Evolutionary conservation across 106 monocot genomes (phyloP).

Genomic region (Amphibolis antarctica): DNA sequence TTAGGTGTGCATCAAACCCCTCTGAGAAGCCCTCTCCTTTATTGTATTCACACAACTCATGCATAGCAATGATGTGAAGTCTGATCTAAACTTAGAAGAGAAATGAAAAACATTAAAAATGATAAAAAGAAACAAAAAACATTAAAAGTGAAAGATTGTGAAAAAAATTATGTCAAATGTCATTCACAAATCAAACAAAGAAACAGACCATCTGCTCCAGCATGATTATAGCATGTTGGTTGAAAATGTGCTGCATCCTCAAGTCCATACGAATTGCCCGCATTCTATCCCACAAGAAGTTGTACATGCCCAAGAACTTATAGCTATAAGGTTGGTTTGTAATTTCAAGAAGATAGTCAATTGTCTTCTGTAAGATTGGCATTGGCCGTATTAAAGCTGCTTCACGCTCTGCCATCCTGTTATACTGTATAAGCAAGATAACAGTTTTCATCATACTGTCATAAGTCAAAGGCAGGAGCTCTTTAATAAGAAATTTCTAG

Average conservation of each 20-base stretch:
- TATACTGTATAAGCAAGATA: slow-evolving; percentile 87
- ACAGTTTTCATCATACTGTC: slow-evolving; percentile 37
- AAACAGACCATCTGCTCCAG: slow-evolving; percentile 88
- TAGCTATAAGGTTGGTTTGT: slow-evolving; percentile 65
- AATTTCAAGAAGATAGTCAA: slow-evolving; percentile 80
- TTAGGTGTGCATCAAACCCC: slow-evolving; percentile 97
- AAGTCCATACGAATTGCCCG: slow-evolving; percentile 93
- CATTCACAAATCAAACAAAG: not conserved
- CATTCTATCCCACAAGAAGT: slow-evolving; percentile 99
- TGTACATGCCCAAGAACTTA: slow-evolving; percentile 70
- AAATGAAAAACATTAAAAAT: not conserved
- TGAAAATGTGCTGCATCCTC: slow-evolving; percentile 96
- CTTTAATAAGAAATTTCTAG: not conserved
- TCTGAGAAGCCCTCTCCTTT: slow-evolving; percentile 96
- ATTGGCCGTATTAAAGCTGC: slow-evolving; percentile 80
- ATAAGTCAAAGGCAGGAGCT: slow-evolving; percentile 5
- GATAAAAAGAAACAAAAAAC: not conserved
- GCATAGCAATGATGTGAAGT: slow-evolving; percentile 92
- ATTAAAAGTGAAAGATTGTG: slow-evolving; percentile 4
- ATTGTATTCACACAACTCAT: slow-evolving; percentile 85
- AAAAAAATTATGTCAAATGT: too few species aligned
- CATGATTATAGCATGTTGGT: slow-evolving; percentile 73
- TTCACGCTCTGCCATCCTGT: slow-evolving; percentile 77
- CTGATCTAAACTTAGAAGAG: slow-evolving; percentile 47
- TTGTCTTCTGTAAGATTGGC: slow-evolving; percentile 77